Evolutionary conservation across 192 early-diverging fungal species (phyloP), one percentile per base, ranked within the genome.

Genomic region (Rhizophlyctis rosea): DNA sequence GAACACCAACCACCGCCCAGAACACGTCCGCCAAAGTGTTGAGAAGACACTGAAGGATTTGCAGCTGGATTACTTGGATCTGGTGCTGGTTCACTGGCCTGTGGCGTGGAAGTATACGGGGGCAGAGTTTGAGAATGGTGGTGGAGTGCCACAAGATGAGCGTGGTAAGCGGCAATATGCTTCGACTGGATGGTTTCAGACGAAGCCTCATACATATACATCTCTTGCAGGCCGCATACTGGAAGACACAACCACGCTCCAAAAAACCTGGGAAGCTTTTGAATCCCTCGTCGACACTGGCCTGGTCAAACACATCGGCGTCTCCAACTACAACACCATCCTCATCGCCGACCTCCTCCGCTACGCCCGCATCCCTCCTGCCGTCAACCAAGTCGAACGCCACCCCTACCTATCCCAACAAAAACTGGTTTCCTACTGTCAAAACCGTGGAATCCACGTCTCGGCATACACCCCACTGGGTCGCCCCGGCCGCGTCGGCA

Each of bases 351-450:
- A n/a, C n/a, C 70, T 96, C 47, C 63, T 95, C 4, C 74, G 71
- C 7, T 57, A 72, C 50, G 80, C 84, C 68, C 80, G 76, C 49
- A 84, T 94, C 36, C 62, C 80, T 50, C 95, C 95, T 13, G 90
- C 86, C 47, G 89, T 86, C 36, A 90, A 91, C 80, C 92, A 97
- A 72, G 75, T 93, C 57, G 94, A 96, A 69, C 68, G 90, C 30
- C 91, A 94, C 66, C 91, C 91, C 32, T 85, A 74, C 72, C 73
- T 88, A 35, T 86, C 78, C 13, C 88, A 88, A 65, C 67, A 54
- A 34, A 84, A 87, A 57, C 39, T 47, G 11, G n/a, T 47, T n/a
- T 13, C 9, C 11, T 47, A 47, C 39, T 9, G 11, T 47, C 39
- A 47, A n/a, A 47, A 47, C 11, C 9, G n/a, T n/a, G 39, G n/a